Percentiles rank a stretch among this genome's conserved stretches.
Conservation (phyloP, 2,329 filamentous ascomycete species). For the Triangularia setosa region DNA sequence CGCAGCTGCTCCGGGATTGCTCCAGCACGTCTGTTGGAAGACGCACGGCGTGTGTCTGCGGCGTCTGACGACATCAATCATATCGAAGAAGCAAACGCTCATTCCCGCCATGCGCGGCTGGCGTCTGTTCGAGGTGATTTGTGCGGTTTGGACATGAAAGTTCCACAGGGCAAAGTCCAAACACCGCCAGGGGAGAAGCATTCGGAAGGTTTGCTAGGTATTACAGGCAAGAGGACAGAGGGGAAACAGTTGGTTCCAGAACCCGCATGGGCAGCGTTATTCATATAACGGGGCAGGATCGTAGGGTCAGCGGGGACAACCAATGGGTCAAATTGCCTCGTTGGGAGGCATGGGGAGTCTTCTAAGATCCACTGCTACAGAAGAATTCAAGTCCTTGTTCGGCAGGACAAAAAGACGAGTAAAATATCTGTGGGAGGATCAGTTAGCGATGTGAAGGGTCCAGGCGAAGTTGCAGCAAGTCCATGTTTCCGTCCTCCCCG, state of each 20-base stretch:
- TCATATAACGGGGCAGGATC: conserved; percentile 18
- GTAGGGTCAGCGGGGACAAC: neutral
- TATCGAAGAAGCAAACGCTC: conserved; percentile 3
- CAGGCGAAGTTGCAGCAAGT: neutral
- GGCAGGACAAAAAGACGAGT: neutral
- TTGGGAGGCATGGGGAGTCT: neutral
- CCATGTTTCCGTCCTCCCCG: neutral
- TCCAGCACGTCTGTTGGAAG: conserved; percentile 10
- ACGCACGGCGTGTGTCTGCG: neutral
- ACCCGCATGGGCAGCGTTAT: neutral
- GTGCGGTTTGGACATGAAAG: neutral
- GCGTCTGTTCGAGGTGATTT: conserved; percentile 13
- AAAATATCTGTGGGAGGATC: neutral
- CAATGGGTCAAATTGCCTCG: conserved; percentile 2
- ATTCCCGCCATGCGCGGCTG: conserved; percentile 16
- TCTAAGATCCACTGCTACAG: neutral
- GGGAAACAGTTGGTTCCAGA: neutral
- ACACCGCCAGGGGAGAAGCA: neutral
- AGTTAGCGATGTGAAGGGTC: neutral
- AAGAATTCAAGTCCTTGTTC: neutral
- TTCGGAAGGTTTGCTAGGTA: neutral
- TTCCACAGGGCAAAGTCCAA: neutral
- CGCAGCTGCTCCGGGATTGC: neutral
- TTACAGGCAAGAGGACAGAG: neutral
- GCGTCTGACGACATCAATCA: conserved; percentile 1